These are phyloP conservation scores for Biscutella laevigata DNA, from an alignment of 441 rosid species.

Conservation along the genomic window DNA sequence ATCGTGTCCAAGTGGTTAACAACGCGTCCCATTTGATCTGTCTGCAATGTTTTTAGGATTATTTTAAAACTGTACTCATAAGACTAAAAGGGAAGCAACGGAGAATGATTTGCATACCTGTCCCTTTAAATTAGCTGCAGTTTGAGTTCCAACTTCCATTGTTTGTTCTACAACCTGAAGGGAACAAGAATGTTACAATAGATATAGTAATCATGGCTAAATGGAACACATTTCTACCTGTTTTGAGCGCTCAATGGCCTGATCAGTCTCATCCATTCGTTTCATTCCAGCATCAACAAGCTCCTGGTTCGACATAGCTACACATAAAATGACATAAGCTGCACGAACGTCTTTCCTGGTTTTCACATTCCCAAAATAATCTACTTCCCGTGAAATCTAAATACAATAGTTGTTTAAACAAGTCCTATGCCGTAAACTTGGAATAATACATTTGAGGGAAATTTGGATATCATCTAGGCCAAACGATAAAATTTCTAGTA, in stretches of 20 bases:
- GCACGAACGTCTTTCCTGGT: background rate
- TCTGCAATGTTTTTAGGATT: slow-evolving; percentile 38
- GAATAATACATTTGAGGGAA: background rate
- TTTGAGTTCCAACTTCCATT: slow-evolving; percentile 91
- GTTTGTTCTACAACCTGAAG: slow-evolving; percentile 87
- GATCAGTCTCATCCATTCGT: slow-evolving; percentile 96
- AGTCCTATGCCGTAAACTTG: background rate
- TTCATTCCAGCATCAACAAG: slow-evolving; percentile 68
- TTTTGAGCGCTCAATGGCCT: slow-evolving; percentile 86
- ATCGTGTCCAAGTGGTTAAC: slow-evolving; percentile 95
- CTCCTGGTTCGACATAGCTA: slow-evolving; percentile 93
- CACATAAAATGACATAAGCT: slow-evolving; percentile 13
- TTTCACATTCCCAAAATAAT: background rate
- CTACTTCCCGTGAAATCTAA: background rate
- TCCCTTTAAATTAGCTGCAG: slow-evolving; percentile 82
- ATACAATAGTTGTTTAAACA: background rate
- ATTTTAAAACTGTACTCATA: background rate
- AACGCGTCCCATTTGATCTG: slow-evolving; percentile 98
- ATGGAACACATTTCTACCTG: slow-evolving; percentile 35
- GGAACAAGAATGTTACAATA: slow-evolving; percentile 10
- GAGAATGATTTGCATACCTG: slow-evolving; percentile 45
- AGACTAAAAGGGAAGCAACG: background rate
- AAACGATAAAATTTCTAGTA: background rate
- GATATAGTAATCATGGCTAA: slow-evolving; percentile 1
- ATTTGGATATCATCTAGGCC: background rate